These are phyloP conservation scores for Papiliotrema fonsecae DNA, from an alignment of 1,284 basidiomycete species.

Conservation along the genomic window DNA sequence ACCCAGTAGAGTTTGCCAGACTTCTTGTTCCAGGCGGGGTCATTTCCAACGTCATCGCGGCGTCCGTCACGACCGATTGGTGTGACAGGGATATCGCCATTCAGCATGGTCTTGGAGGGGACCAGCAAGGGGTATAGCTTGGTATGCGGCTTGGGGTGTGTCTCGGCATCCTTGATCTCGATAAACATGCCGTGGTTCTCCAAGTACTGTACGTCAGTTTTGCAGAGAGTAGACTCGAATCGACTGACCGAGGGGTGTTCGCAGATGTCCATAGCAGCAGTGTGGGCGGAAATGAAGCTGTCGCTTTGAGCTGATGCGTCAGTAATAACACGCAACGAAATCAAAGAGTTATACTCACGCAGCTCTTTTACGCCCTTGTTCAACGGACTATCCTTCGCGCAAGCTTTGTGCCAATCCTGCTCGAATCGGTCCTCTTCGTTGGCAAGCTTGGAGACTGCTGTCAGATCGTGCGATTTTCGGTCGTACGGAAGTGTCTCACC, in stretches of 20 bases:
- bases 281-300: slow-evolving; percentile 41
- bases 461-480: slow-evolving; percentile 1
- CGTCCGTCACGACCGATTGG: slow-evolving; percentile 44
- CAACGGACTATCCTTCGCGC: slow-evolving; percentile 38
- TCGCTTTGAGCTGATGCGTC: slow-evolving; percentile 28
- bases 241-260: slow-evolving; percentile 41
- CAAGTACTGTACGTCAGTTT: slow-evolving; percentile 24
- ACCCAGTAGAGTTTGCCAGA: slow-evolving; percentile 48
- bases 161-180: slow-evolving; percentile 36
- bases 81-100: slow-evolving; percentile 48
- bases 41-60: slow-evolving; percentile 44
- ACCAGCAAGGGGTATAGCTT: slow-evolving; percentile 46
- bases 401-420: slow-evolving; percentile 41
- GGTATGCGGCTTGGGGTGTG: slow-evolving; percentile 46
- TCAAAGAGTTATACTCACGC: slow-evolving; percentile 18
- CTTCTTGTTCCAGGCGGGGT: slow-evolving; percentile 44
- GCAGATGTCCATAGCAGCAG: slow-evolving; percentile 46
- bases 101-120: slow-evolving; percentile 43
- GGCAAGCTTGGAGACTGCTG: slow-evolving; percentile 27
- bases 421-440: slow-evolving; percentile 38
- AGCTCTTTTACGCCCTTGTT: slow-evolving; percentile 36
- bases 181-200: slow-evolving; percentile 47
- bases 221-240: too few relatives aligned
- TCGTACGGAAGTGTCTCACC: slow-evolving; percentile 9
- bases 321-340: too few relatives aligned